Evolutionary conservation across 345 rosid genomes (phyloP).

Genomic region (Eucalyptus erythrocorys): DNA sequence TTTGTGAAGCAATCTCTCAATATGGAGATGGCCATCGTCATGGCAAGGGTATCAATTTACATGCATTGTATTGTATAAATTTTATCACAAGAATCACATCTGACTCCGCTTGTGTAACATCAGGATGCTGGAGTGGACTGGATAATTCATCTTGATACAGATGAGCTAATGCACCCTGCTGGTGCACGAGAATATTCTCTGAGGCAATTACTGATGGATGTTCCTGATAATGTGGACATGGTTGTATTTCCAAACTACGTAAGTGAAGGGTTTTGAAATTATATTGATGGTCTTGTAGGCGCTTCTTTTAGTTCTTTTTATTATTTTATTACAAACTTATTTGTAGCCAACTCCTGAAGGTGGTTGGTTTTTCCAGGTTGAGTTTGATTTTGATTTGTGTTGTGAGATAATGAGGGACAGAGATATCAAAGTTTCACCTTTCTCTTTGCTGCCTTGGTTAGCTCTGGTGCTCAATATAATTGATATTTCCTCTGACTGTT

Average conservation of each 20-base stretch:
- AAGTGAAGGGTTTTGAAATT: constrained; percentile 13
- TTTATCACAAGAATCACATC: background rate
- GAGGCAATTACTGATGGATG: constrained; percentile 71
- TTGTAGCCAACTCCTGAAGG: background rate
- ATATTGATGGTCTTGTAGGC: background rate
- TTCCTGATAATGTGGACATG: constrained; percentile 83
- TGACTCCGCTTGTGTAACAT: constrained; percentile 3
- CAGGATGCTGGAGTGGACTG: constrained; percentile 86
- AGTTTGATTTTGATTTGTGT: background rate
- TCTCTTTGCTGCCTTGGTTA: background rate
- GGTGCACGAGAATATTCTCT: constrained; percentile 87
- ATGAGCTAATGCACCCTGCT: constrained; percentile 85
- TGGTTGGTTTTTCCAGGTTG: background rate
- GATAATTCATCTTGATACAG: constrained; percentile 96
- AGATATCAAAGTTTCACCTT: background rate
- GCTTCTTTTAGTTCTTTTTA: background rate
- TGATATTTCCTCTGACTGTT: background rate
- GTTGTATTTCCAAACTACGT: constrained; percentile 94
- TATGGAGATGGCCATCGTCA: constrained; percentile 99
- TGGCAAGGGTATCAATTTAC: constrained; percentile 85
- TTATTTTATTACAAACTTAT: background rate
- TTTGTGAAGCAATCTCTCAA: constrained; percentile 98
- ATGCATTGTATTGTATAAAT: background rate
- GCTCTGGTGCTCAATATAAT: background rate
- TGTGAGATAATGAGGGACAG: background rate